phyloP scores from a whole-genome alignment of 257 asterid genomes.

The Solanum lycopersicoides region DNA sequence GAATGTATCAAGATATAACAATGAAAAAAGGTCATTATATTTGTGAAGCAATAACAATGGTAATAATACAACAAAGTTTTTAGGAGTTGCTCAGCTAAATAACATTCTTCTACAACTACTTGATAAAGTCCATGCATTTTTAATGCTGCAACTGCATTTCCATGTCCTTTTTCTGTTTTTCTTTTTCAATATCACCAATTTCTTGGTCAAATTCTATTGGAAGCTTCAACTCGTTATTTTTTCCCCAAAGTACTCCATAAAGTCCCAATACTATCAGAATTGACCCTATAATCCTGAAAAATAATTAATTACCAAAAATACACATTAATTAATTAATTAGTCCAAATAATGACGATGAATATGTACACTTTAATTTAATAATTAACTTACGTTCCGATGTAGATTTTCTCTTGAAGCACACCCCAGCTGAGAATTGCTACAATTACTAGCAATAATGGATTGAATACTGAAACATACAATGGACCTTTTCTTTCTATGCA shows the following conservation, averaged over 20 bases:
- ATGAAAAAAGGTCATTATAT: neutral
- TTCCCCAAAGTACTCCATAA: constrained; percentile 78
- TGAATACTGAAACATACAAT: constrained; percentile 72
- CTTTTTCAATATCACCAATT: neutral
- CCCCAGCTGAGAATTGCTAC: constrained; percentile 89
- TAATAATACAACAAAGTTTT: neutral
- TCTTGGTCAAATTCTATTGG: neutral
- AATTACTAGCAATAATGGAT: constrained; percentile 71
- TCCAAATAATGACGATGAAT: neutral
- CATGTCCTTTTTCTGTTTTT: neutral
- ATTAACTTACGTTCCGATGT: constrained; percentile 53
- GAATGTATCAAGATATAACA: neutral
- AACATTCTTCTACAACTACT: neutral
- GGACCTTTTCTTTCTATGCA: constrained; percentile 79
- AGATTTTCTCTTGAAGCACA: constrained; percentile 57
- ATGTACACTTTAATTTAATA: neutral
- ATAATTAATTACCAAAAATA: neutral
- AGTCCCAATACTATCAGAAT: constrained; percentile 57
- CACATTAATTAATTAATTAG: neutral
- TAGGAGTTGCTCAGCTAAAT: neutral
- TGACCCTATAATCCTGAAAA: constrained; percentile 55
- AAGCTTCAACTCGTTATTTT: constrained; percentile 34
- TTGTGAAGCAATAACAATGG: neutral
- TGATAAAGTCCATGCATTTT: neutral
- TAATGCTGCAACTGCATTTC: neutral